A percentile compares a stretch with the other conserved stretches of the same genome.
Evolutionary conservation across 257 asterid genomes (phyloP).

Genomic region (Jaltomata sinuosa): DNA sequence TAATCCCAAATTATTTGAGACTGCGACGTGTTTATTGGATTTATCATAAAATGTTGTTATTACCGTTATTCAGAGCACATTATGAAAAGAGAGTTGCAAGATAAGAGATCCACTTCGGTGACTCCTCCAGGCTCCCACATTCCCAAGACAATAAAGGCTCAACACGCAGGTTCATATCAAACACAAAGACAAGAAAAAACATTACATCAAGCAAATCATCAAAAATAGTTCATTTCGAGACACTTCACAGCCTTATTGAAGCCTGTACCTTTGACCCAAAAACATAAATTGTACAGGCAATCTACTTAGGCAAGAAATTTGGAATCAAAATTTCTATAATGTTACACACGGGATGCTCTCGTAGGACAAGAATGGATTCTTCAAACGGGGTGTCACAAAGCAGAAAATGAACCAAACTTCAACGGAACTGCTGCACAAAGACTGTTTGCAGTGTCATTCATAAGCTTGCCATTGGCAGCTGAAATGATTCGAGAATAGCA

Average conservation of each 20-base stretch:
- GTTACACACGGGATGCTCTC: neutral
- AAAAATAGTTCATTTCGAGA: neutral
- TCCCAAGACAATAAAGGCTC: neutral
- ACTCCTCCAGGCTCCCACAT: neutral
- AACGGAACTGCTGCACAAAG: constrained; percentile 25
- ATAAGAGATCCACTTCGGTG: neutral
- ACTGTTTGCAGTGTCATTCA: constrained; percentile 17
- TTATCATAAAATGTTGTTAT: neutral
- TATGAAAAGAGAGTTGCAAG: neutral
- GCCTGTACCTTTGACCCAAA: neutral
- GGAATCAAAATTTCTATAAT: neutral
- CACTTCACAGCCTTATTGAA: neutral
- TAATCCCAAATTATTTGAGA: neutral
- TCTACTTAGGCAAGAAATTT: neutral
- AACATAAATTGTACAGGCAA: neutral
- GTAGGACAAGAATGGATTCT: neutral
- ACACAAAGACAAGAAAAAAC: neutral
- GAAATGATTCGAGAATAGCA: constrained; percentile 40
- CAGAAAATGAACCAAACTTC: neutral
- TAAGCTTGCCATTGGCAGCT: constrained; percentile 38
- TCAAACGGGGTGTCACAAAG: neutral
- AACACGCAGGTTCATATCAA: neutral
- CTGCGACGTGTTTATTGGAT: neutral
- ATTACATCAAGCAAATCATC: neutral
- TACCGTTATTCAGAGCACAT: neutral